phyloP scores from a whole-genome alignment of 768 basidiomycete species.

The Termitomyces sp. region DNA sequence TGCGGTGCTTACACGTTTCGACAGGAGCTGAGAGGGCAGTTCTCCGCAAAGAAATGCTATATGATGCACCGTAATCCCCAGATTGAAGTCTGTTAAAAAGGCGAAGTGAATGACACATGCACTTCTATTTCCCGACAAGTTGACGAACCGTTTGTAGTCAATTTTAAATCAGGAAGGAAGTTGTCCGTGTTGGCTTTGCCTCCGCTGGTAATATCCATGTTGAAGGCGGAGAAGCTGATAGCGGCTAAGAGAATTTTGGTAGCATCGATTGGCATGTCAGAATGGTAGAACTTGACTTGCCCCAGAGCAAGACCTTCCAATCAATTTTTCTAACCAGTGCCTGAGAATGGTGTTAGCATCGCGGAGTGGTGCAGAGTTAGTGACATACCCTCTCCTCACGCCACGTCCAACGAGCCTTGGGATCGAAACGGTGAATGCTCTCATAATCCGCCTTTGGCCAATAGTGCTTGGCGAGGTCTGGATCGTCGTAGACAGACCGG shows the following conservation, averaged over 20 bases:
- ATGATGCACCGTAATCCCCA: slow-evolving; percentile 52
- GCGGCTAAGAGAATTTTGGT: slow-evolving; percentile 27
- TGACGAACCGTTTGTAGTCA: slow-evolving; percentile 43
- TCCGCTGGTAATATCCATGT: slow-evolving; percentile 51
- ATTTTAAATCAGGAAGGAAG: slow-evolving; percentile 50
- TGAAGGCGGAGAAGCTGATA: slow-evolving; percentile 54
- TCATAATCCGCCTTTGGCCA: slow-evolving; percentile 52
- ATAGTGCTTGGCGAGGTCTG: slow-evolving; percentile 38
- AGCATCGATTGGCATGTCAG: background rate
- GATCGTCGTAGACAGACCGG: slow-evolving; percentile 51
- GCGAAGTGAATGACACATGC: background rate
- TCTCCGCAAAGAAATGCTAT: slow-evolving; percentile 52
- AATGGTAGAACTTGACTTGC: slow-evolving; percentile 9
- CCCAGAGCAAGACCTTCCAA: slow-evolving; percentile 57
- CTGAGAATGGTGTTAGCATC: slow-evolving; percentile 20
- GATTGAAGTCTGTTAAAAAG: slow-evolving; percentile 42
- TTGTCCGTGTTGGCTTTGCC: slow-evolving; percentile 56
- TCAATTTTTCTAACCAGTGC: slow-evolving; percentile 52
- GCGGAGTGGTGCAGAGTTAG: background rate
- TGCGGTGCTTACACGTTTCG: slow-evolving; percentile 41
- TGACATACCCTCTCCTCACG: slow-evolving; percentile 44
- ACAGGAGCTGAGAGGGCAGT: slow-evolving; percentile 59
- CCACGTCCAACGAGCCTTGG: slow-evolving; percentile 55
- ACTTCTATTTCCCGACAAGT: background rate
- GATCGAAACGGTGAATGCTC: slow-evolving; percentile 55